Percentiles rank a stretch among this genome's conserved stretches.
phyloP scores from a whole-genome alignment of 768 basidiomycete species.

The Tylopilus sp. region DNA sequence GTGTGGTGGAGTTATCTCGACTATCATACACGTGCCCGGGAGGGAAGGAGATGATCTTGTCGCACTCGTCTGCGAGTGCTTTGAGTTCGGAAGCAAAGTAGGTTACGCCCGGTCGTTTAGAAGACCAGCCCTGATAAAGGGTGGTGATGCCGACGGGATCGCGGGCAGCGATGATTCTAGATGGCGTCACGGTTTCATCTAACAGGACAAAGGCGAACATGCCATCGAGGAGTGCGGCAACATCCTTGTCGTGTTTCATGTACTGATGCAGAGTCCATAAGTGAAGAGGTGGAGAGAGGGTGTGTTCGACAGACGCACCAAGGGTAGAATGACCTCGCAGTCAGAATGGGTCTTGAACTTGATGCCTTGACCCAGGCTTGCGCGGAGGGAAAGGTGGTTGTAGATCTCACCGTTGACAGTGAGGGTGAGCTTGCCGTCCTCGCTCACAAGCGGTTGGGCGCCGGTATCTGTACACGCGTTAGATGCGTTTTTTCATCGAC shows the following conservation, averaged over 20 bases:
- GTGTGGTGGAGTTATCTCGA: conserved; percentile 65
- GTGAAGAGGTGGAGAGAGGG: not conserved
- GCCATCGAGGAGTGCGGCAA: conserved; percentile 85
- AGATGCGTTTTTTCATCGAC: not conserved
- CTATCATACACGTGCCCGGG: conserved; percentile 97
- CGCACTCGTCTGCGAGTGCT: conserved; percentile 85
- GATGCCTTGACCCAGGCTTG: conserved; percentile 55
- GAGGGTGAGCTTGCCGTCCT: conserved; percentile 79
- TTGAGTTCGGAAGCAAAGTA: conserved; percentile 98
- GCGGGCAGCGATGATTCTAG: conserved; percentile 91
- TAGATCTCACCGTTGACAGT: conserved; percentile 99
- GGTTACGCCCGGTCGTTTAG: conserved; percentile 72
- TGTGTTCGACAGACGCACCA: conserved; percentile 48
- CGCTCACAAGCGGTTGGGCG: conserved; percentile 88
- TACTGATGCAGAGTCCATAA: conserved; percentile 51
- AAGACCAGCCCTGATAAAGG: conserved; percentile 95
- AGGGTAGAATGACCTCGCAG: conserved; percentile 93
- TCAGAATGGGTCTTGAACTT: conserved; percentile 97
- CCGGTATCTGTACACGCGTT: conserved; percentile 68
- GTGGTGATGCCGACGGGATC: conserved; percentile 98
- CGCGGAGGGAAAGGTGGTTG: conserved; percentile 85
- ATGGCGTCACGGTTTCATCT: conserved; percentile 87
- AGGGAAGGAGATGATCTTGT: conserved; percentile 92
- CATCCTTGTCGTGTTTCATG: conserved; percentile 69
- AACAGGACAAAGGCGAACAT: conserved; percentile 99